Evolutionary conservation across 2,329 filamentous ascomycete species (phyloP).

Genomic region (Fusarium nelsonii): DNA sequence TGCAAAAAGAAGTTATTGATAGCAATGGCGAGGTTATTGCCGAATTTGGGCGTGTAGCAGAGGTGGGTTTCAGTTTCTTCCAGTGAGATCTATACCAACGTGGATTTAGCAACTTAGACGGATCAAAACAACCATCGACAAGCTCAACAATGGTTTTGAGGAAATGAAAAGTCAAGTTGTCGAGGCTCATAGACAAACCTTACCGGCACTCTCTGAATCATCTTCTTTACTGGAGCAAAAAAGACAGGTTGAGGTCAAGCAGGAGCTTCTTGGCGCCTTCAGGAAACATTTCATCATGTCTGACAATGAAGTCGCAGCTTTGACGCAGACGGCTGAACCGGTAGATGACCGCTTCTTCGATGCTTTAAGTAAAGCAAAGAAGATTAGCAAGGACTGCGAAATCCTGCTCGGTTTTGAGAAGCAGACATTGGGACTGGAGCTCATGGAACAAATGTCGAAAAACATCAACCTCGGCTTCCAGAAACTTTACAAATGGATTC

Average conservation of each 20-base stretch:
- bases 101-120: constrained; percentile 80
- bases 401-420: constrained; percentile 90
- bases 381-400: constrained; percentile 89
- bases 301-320: constrained; percentile 79
- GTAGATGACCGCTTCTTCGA: constrained; percentile 89
- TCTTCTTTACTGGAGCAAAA: constrained; percentile 78
- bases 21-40: constrained; percentile 90
- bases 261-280: constrained; percentile 81
- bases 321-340: constrained; percentile 84
- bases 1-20: constrained; percentile 92
- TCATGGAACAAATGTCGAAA: constrained; percentile 91
- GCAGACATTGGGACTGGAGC: constrained; percentile 86
- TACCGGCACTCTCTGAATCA: constrained; percentile 81
- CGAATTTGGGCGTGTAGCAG: constrained; percentile 90
- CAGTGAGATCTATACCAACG: constrained; percentile 43
- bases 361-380: constrained; percentile 82
- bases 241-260: constrained; percentile 81
- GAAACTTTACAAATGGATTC: constrained; percentile 95
- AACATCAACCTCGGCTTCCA: constrained; percentile 91
- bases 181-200: constrained; percentile 80
- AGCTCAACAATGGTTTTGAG: constrained; percentile 81
- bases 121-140: constrained; percentile 82
- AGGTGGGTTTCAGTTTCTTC: constrained; percentile 68
- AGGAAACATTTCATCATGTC: constrained; percentile 85
- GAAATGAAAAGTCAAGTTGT: constrained; percentile 83